These are phyloP conservation scores for Suhomyces prunicola DNA, from an alignment of 805 yeast genomes.

Conservation along the genomic window DNA sequence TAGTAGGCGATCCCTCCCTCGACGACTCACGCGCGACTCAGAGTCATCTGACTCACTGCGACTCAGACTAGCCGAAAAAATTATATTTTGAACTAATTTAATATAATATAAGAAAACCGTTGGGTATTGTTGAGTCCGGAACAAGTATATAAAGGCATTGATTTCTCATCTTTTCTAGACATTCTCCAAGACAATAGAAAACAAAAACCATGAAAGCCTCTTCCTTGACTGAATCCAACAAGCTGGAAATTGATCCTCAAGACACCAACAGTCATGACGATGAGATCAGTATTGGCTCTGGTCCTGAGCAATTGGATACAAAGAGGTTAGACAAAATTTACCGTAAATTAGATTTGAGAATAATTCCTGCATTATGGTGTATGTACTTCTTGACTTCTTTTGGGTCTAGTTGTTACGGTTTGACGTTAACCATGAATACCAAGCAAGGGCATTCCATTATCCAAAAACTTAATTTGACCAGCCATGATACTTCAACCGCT, in stretches of 20 bases:
- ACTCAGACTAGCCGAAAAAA: neutral
- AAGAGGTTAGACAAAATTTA: slow-evolving; percentile 52
- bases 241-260: neutral
- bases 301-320: slow-evolving; percentile 2
- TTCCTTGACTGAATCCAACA: neutral
- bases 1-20: neutral
- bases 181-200: neutral
- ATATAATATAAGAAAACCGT: neutral
- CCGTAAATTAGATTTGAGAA: slow-evolving; percentile 61
- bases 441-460: slow-evolving; percentile 58
- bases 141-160: neutral
- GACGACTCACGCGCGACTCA: neutral
- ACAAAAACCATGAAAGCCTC: neutral
- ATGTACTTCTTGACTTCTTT: slow-evolving; percentile 76
- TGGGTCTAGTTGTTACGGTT: slow-evolving; percentile 74
- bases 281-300: slow-evolving; percentile 8
- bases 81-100: neutral
- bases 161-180: neutral
- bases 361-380: slow-evolving; percentile 81
- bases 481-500: slow-evolving; percentile 66
- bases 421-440: slow-evolving; percentile 74
- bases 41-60: slow-evolving; percentile 1
- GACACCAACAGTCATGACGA: slow-evolving; percentile 6
- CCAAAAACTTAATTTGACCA: slow-evolving; percentile 47
- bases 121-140: neutral